Evolutionary conservation across 345 rosid genomes (phyloP), one percentile per base, ranked within the genome.

Genomic region (Streptanthus diversifolius): DNA sequence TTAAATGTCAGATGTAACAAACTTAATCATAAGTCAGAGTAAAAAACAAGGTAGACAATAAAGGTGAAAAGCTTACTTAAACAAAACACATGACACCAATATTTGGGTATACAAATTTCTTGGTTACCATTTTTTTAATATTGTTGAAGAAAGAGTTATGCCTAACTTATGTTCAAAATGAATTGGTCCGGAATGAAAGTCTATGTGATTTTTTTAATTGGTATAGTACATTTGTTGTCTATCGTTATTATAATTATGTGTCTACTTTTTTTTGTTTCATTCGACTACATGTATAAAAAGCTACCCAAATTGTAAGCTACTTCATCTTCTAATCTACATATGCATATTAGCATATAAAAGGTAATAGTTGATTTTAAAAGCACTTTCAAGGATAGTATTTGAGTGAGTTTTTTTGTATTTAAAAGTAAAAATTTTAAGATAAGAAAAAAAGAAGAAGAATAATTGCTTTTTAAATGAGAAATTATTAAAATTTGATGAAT

Each of bases 41-140:
- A 33, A 45, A 33, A 9, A 41, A 14, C 17, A 60, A 9, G 68
- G 53, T 62, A 29, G 5, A 27, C 14, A 27, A 27, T 36, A 37
- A 25, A 48, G 74, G 60, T 51, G 43, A 51, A 49, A 61, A 37
- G 75, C 68, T 49, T 39, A 49, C 22, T 61, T 37, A 49, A 43
- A 7, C 52, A 61, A 48, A 61, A 71, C 68, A 48, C 1, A 6
- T 14, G 8, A 60, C 47, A 39, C 17, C 54, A 47, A 19, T 17
- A 45, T 14, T 51, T 61, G 52, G 30, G 17, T 39, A 52, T 5
- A 72, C 40, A 39, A 25, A 71, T 35, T 59, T 6, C 19, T 70
- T 24, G n/a, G 39, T 70, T 70, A 22, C 48, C 8, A n/a, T 17
- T 41, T 18, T 39, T 5, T 1, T 9, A 14, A 43, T 2, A 43